Evolutionary conservation across 148 eudicot genomes (phyloP).

Genomic region (Heliamphora exappendiculata): DNA sequence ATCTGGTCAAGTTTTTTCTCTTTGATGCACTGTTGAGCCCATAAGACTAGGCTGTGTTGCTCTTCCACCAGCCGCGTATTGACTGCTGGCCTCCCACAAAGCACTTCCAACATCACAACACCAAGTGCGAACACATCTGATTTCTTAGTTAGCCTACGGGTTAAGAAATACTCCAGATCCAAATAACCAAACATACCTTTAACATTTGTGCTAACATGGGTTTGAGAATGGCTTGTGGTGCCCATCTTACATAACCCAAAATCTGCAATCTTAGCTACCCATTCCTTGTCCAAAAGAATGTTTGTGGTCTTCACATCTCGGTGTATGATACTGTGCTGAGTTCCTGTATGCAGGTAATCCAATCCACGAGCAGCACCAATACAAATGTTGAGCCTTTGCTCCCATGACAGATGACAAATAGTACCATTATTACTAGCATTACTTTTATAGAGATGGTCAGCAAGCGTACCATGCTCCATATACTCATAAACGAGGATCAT

Average conservation of each 20-base stretch:
- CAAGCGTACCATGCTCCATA: constrained; percentile 26
- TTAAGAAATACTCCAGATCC: constrained; percentile 26
- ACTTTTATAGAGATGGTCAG: constrained; percentile 26
- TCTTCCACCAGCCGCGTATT: constrained; percentile 14
- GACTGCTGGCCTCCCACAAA: constrained; percentile 20
- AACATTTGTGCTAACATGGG: constrained; percentile 19
- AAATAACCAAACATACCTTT: constrained; percentile 27
- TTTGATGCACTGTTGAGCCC: constrained; percentile 17
- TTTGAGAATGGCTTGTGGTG: not conserved
- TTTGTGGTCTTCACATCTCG: constrained; percentile 24
- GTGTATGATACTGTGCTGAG: constrained; percentile 16
- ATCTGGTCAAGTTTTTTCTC: constrained; percentile 4
- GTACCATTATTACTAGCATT: not conserved
- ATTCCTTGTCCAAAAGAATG: constrained; percentile 17
- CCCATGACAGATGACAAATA: constrained; percentile 22
- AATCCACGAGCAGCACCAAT: constrained; percentile 33
- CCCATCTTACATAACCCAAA: constrained; percentile 22
- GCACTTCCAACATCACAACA: constrained; percentile 26
- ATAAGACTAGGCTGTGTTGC: constrained; percentile 6
- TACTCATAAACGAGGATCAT: constrained; percentile 41
- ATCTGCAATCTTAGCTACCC: constrained; percentile 23
- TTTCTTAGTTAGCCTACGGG: constrained; percentile 19
- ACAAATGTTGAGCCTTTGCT: constrained; percentile 25
- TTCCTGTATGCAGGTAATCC: constrained; percentile 30
- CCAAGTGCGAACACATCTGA: constrained; percentile 27